phyloP scores from a whole-genome alignment of 1,284 basidiomycete genomes.

The Rugosomyces carneus region DNA sequence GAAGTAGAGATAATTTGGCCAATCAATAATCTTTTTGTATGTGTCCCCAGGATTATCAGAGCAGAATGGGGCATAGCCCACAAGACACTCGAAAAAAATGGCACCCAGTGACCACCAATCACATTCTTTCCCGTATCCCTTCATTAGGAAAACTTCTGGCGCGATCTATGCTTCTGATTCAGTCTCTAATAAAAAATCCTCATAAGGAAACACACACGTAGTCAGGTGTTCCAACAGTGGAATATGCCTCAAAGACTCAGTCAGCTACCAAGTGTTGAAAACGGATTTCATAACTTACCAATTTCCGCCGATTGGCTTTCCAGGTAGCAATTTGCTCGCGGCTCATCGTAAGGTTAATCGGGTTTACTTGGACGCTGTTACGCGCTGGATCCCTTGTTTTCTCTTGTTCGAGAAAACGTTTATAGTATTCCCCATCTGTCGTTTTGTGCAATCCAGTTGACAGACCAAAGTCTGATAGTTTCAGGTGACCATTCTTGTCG shows the following conservation, averaged over 20 bases:
- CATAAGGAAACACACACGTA: constrained; percentile 29
- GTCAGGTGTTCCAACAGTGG: constrained; percentile 94
- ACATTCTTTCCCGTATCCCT: constrained; percentile 97
- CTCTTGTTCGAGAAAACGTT: constrained; percentile 72
- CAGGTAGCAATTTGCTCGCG: constrained; percentile 95
- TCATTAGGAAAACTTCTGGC: constrained; percentile 96
- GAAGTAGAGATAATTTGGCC: constrained; percentile 87
- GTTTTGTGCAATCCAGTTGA: constrained; percentile 98
- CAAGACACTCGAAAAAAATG: constrained; percentile 98
- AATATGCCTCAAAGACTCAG: constrained; percentile 68
- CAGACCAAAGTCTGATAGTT: constrained; percentile 96
- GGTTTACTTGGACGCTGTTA: constrained; percentile 94
- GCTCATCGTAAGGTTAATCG: constrained; percentile 93
- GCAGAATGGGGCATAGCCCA: constrained; percentile 97
- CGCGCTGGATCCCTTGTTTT: constrained; percentile 58
- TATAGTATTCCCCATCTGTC: constrained; percentile 94
- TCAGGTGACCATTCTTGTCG: constrained; percentile 94
- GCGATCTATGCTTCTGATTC: constrained; percentile 68
- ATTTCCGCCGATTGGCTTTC: constrained; percentile 97
- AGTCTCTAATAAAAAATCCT: background rate
- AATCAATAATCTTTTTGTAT: constrained; percentile 97
- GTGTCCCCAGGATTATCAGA: constrained; percentile 97
- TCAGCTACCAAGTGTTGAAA: background rate
- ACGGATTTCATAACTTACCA: constrained; percentile 46
- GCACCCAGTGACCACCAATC: constrained; percentile 98